Evolutionary conservation across 495 filamentous ascomycete genomes (phyloP).

Genomic region (Daldinia caldariorum): DNA sequence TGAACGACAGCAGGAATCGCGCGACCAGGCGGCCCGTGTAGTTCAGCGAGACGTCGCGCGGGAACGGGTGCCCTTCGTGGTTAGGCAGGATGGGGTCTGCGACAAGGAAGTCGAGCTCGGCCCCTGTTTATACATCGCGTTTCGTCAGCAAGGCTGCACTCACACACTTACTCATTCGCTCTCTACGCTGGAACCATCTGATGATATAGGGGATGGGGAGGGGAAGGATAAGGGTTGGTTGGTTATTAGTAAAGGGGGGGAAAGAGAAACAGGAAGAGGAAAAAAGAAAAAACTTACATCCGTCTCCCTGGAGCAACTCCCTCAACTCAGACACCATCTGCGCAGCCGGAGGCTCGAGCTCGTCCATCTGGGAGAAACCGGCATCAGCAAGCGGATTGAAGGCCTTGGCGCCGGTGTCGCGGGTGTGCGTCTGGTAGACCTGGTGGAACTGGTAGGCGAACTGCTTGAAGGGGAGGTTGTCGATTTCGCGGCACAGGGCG

Average conservation of each 20-base stretch:
- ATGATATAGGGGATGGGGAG: not conserved
- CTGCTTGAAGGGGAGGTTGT: slow-evolving; percentile 63
- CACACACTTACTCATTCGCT: too few relatives aligned
- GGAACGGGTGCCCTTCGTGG: slow-evolving; percentile 54
- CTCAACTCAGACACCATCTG: slow-evolving; percentile 57
- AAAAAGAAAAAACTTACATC: slow-evolving; percentile 47
- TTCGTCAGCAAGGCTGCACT: slow-evolving; percentile 20
- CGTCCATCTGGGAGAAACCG: slow-evolving; percentile 44
- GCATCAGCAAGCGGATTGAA: slow-evolving; percentile 59
- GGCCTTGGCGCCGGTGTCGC: slow-evolving; percentile 53
- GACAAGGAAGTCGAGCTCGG: slow-evolving; percentile 59
- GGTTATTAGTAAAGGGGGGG: not conserved
- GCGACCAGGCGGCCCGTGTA: slow-evolving; percentile 60
- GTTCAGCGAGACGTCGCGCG: slow-evolving; percentile 56
- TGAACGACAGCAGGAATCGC: slow-evolving; percentile 62
- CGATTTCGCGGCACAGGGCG: slow-evolving; percentile 55
- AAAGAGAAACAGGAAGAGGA: not conserved
- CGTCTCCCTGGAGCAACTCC: slow-evolving; percentile 51
- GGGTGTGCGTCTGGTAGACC: slow-evolving; percentile 60
- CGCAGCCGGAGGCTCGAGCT: slow-evolving; percentile 52
- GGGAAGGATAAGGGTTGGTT: not conserved
- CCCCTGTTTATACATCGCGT: slow-evolving; percentile 43
- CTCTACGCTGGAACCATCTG: not conserved
- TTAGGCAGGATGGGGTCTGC: slow-evolving; percentile 57
- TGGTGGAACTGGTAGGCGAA: slow-evolving; percentile 64